A percentile compares a stretch with the other conserved stretches of the same genome.
phyloP scores from a whole-genome alignment of 2,329 filamentous ascomycete genomes.

The Kalmusia sp. region DNA sequence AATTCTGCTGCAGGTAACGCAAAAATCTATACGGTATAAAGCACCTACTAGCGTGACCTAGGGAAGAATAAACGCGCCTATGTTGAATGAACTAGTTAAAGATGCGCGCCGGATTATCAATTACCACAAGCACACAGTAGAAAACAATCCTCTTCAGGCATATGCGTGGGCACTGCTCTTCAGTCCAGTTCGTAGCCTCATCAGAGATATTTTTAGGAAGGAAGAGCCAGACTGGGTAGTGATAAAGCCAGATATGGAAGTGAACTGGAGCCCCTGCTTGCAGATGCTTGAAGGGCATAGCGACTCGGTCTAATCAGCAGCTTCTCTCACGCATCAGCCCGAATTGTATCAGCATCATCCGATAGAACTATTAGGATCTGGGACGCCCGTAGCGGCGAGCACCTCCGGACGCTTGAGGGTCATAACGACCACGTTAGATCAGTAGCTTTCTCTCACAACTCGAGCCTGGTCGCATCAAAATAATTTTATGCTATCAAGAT shows the following conservation, averaged over 20 bases:
- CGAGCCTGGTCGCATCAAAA: too few species aligned
- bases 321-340: slow-evolving; percentile 17
- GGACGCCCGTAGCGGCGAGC: background rate
- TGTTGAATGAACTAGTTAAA: too few species aligned
- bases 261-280: slow-evolving; percentile 13
- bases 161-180: slow-evolving; percentile 25
- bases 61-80: too few species aligned
- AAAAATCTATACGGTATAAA: slow-evolving; percentile 11
- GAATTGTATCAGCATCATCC: slow-evolving; percentile 18
- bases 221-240: slow-evolving; percentile 20
- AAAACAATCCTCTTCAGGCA: slow-evolving; percentile 18
- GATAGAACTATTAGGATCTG: slow-evolving; percentile 3
- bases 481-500: too few species aligned
- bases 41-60: too few species aligned
- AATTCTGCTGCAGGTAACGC: background rate
- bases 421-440: background rate
- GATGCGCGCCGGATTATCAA: slow-evolving; percentile 4
- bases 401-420: background rate
- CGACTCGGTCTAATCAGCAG: slow-evolving; percentile 12
- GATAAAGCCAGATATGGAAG: slow-evolving; percentile 14
- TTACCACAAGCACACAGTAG: slow-evolving; percentile 6
- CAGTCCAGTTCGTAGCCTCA: slow-evolving; percentile 16
- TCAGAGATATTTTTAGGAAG: slow-evolving; percentile 17
- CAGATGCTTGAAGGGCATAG: slow-evolving; percentile 15
- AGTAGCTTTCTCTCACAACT: background rate